Conservation (phyloP, 192 early-diverging fungal species). For the Coemansia sp. region DNA sequence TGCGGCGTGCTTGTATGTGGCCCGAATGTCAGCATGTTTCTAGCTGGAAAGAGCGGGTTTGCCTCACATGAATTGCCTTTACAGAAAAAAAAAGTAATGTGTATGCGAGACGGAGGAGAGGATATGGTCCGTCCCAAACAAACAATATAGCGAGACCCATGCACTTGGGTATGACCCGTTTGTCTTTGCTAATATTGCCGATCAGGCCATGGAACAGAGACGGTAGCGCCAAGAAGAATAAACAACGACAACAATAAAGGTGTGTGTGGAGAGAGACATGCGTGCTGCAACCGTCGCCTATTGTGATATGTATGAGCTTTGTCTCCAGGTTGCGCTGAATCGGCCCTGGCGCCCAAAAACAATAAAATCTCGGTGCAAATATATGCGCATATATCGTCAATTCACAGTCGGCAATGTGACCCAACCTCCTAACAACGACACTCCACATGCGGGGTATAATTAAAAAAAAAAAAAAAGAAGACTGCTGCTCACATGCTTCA, state of each 20-base stretch:
- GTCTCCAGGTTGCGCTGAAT: neutral
- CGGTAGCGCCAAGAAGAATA: too few relatives aligned
- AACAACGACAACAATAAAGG: neutral
- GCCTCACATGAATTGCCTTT: neutral
- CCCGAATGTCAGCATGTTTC: neutral
- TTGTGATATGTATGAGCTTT: neutral
- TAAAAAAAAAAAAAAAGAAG: too few relatives aligned
- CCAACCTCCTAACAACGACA: neutral
- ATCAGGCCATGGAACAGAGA: neutral
- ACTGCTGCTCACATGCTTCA: neutral
- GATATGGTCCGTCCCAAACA: neutral
- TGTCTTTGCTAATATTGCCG: neutral
- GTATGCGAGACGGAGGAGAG: neutral
- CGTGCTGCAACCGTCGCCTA: neutral
- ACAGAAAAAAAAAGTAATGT: neutral
- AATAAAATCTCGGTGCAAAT: neutral
- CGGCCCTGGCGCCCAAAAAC: neutral
- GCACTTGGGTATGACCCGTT: neutral
- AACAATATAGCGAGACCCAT: neutral
- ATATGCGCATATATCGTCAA: conserved; percentile 1
- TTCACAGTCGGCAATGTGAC: neutral
- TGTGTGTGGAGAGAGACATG: neutral
- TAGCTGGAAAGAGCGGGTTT: neutral
- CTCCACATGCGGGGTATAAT: neutral
- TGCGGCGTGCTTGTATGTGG: neutral